A percentile compares a stretch with the other conserved stretches of the same genome.
Conservation (phyloP, 495 filamentous ascomycete species). For the Parachaetomium inaequale region DNA sequence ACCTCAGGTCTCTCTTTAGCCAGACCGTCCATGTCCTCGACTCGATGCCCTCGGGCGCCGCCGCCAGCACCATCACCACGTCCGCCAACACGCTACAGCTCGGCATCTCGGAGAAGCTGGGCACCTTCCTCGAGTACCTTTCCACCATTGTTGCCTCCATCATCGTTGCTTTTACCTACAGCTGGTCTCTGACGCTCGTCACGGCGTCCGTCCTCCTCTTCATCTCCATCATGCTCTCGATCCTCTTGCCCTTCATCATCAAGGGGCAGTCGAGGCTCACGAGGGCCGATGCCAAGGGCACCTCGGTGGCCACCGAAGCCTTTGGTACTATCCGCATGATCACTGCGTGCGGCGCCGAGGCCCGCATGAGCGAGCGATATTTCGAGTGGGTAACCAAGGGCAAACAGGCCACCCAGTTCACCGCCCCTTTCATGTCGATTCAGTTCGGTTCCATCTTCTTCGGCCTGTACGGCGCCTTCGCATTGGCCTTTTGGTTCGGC, state of each 20-base stretch:
- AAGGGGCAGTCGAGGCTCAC: constrained; percentile 45
- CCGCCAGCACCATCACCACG: constrained; percentile 55
- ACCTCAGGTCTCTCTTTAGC: constrained; percentile 50
- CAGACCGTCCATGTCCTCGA: constrained; percentile 57
- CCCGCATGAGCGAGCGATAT: constrained; percentile 50
- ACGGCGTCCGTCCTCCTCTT: constrained; percentile 57
- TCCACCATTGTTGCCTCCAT: constrained; percentile 58
- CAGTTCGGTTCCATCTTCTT: constrained; percentile 45
- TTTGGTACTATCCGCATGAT: constrained; percentile 57
- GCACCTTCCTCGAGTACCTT: constrained; percentile 51
- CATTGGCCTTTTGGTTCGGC: constrained; percentile 54
- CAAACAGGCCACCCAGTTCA: constrained; percentile 47
- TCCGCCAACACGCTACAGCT: constrained; percentile 58
- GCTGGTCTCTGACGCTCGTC: constrained; percentile 55
- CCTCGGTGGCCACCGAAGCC: constrained; percentile 56
- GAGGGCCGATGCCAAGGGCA: constrained; percentile 49
- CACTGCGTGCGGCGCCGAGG: constrained; percentile 61
- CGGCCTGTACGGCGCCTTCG: constrained; percentile 41
- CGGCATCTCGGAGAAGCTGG: constrained; percentile 63
- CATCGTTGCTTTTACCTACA: constrained; percentile 56
- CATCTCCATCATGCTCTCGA: constrained; percentile 50
- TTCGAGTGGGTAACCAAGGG: constrained; percentile 55
- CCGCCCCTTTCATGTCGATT: constrained; percentile 42
- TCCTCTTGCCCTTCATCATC: constrained; percentile 57
- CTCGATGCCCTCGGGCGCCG: constrained; percentile 51